A percentile compares a stretch with the other conserved stretches of the same genome.
Evolutionary conservation across 2,329 filamentous ascomycete genomes (phyloP).

Genomic region (Fusarium pininemorale): DNA sequence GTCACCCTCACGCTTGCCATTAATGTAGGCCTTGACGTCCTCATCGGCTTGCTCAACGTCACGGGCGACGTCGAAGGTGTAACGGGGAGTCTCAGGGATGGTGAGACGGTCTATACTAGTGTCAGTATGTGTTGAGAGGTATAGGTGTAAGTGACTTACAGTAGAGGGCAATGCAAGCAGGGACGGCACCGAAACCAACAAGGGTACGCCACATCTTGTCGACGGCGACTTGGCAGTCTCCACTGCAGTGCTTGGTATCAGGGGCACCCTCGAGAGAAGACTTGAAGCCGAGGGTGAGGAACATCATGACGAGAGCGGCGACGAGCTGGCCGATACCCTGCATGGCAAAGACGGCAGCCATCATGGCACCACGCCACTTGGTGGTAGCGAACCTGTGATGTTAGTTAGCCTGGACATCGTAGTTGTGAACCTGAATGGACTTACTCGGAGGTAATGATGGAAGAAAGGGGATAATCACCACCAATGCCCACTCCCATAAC

Average conservation of each 20-base stretch:
- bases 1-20: slow-evolving; percentile 67
- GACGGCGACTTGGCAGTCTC: slow-evolving; percentile 57
- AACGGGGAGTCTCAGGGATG: slow-evolving; percentile 87
- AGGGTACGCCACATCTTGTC: slow-evolving; percentile 90
- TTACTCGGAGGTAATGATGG: slow-evolving; percentile 85
- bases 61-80: slow-evolving; percentile 83
- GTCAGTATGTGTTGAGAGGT: neutral
- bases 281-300: slow-evolving; percentile 77
- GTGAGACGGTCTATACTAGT: slow-evolving; percentile 66
- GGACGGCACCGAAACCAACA: slow-evolving; percentile 83
- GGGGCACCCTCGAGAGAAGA: slow-evolving; percentile 64
- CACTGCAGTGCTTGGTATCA: slow-evolving; percentile 62
- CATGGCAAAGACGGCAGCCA: slow-evolving; percentile 88
- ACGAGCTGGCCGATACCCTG: slow-evolving; percentile 84
- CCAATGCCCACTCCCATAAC: slow-evolving; percentile 66
- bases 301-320: slow-evolving; percentile 79
- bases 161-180: slow-evolving; percentile 83
- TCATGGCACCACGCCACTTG: slow-evolving; percentile 87
- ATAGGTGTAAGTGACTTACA: slow-evolving; percentile 50
- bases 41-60: slow-evolving; percentile 78
- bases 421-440: neutral
- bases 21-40: slow-evolving; percentile 79
- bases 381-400: slow-evolving; percentile 72
- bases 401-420: neutral
- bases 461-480: slow-evolving; percentile 80